Base-by-base conservation (phyloP, 495 filamentous ascomycete genomes). In the Pseudevernia furfuracea region DNA sequence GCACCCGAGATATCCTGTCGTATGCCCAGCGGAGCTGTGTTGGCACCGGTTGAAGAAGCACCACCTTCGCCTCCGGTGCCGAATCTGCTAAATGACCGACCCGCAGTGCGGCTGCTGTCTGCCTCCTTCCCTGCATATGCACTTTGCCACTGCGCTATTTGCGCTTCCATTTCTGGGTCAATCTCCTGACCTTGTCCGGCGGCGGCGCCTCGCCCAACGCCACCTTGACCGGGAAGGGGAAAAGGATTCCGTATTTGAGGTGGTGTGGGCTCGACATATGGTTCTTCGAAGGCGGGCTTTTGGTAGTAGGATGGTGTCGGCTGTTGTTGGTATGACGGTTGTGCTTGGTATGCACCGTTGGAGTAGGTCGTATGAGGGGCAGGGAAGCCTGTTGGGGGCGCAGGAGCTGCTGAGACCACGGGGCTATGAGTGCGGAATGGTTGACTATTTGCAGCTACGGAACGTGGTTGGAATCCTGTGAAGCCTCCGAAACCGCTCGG, bases 61-160 rank as follows among this genome's bases (percentile, higher is more conserved):
- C 71, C 64, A 44, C 66, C 73, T 75, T 73, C 17, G 73, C 65
- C 56, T 56, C 67, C 41, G 19, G 43, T 64, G 70, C 71, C 56
- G 58, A 66, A 68, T 56, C 71, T 68, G 36, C 71, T 67, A 38
- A 68, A 67, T 21, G 67, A 58, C 48, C 71, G 61, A 55, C 65
- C 62, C 57, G 65, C 70, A 61, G 37, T 74, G 72, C 44, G 76
- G 68, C 61, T 70, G 68, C 41, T 75, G 69, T 79, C 78, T 34
- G 52, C 25, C 34, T 83, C 84, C 62, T 80, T 84, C 43, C 79
- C 81, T 62, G 86, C 82, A 73, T 97, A 98, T 23, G 94, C 91
- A 71, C 87, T 92, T 75, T 96, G 92, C 91, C 95, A 97, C 75
- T 96, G 91, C 55, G 93, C 93, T 62, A 97, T 92, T 73, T 96